Percentiles rank a stretch among this genome's conserved stretches.
phyloP scores from a whole-genome alignment of 2,329 filamentous ascomycete genomes.

The Fusarium buharicum region DNA sequence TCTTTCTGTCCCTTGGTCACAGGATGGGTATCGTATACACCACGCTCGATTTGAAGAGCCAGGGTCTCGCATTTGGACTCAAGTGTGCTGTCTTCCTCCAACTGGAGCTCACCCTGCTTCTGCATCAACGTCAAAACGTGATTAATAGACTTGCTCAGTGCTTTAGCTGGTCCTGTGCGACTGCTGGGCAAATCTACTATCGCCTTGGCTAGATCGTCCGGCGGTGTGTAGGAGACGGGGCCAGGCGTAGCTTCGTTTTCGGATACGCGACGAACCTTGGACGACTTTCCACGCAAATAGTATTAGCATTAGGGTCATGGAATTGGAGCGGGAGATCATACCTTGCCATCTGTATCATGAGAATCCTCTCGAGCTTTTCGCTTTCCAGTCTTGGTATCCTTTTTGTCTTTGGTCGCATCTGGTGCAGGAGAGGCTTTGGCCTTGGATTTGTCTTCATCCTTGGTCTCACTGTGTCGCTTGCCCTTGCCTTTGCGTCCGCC shows the following conservation, averaged over 20 bases:
- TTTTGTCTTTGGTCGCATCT: constrained; percentile 59
- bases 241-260: constrained; percentile 54
- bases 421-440: constrained; percentile 55
- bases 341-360: constrained; percentile 63
- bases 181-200: constrained; percentile 67
- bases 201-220: constrained; percentile 61
- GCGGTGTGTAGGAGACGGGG: constrained; percentile 58
- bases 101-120: constrained; percentile 70
- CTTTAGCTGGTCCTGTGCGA: constrained; percentile 75
- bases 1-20: constrained; percentile 58
- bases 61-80: constrained; percentile 74
- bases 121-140: constrained; percentile 73
- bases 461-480: constrained; percentile 73
- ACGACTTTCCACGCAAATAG: constrained; percentile 48
- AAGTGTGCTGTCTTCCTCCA: constrained; percentile 71
- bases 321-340: constrained; percentile 44
- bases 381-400: constrained; percentile 63
- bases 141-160: constrained; percentile 75
- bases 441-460: constrained; percentile 67
- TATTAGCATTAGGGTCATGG: constrained; percentile 4
- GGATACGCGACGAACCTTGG: constrained; percentile 64
- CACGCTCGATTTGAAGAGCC: constrained; percentile 83
- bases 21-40: constrained; percentile 67
- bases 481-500: constrained; percentile 71
- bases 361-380: constrained; percentile 68